These are phyloP conservation scores for Benincasa hispida DNA, from an alignment of 306 rosid genomes.

Conservation along the genomic window DNA sequence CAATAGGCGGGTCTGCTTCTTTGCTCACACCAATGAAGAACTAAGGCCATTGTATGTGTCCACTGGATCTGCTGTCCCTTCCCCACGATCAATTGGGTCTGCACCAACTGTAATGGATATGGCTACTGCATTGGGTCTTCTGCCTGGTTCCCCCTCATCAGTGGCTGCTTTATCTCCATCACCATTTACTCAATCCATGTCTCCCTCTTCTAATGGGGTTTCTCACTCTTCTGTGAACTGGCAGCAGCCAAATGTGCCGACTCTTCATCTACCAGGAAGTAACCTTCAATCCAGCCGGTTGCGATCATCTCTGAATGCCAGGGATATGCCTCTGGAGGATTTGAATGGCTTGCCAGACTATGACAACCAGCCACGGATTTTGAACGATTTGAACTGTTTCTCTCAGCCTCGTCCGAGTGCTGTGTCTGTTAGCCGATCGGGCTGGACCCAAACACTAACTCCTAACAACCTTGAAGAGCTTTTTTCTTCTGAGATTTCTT, in stretches of 20 bases:
- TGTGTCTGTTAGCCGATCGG: conserved; percentile 35
- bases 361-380: conserved; percentile 50
- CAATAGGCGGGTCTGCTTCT: conserved; percentile 72
- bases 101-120: conserved; percentile 78
- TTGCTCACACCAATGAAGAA: conserved; percentile 69
- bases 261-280: conserved; percentile 78
- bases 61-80: conserved; percentile 78
- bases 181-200: conserved; percentile 62
- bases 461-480: conserved; percentile 81
- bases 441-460: conserved; percentile 54
- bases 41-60: conserved; percentile 73
- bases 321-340: conserved; percentile 50
- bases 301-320: conserved; percentile 76
- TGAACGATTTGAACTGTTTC: conserved; percentile 56
- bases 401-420: conserved; percentile 40
- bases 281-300: conserved; percentile 74
- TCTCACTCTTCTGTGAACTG: conserved; percentile 42
- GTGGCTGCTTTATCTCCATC: conserved; percentile 60
- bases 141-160: conserved; percentile 81
- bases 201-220: conserved; percentile 56
- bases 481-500: conserved; percentile 61
- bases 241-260: conserved; percentile 82
- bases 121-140: conserved; percentile 77
- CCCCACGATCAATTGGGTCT: conserved; percentile 58
- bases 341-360: conserved; percentile 37